These are phyloP conservation scores for Elsinoe ampelina DNA, from an alignment of 2,329 filamentous ascomycete genomes.

Conservation along the genomic window DNA sequence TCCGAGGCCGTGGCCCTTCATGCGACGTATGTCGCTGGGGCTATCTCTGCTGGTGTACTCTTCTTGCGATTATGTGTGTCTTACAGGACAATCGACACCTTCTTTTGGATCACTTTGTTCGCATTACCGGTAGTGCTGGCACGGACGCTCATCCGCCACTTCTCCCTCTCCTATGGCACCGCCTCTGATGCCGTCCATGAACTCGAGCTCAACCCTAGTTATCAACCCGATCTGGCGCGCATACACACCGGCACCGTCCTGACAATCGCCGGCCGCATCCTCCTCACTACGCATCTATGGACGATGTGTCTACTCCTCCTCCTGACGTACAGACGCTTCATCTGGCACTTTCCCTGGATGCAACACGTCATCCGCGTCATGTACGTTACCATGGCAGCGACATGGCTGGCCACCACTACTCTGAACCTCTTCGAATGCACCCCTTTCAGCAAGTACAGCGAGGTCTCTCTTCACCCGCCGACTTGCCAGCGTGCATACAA, in stretches of 20 bases:
- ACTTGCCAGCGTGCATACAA: constrained; percentile 27
- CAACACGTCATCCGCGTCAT: background rate
- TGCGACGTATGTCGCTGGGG: constrained; percentile 3
- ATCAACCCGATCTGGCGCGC: background rate
- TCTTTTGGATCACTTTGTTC: constrained; percentile 4
- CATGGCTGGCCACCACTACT: constrained; percentile 27
- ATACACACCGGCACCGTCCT: constrained; percentile 16
- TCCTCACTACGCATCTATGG: constrained; percentile 18
- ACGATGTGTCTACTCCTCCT: constrained; percentile 17
- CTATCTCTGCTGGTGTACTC: background rate
- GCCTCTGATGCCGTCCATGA: background rate
- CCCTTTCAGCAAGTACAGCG: constrained; percentile 28
- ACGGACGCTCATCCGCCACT: background rate
- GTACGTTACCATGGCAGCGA: constrained; percentile 17
- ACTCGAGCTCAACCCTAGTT: background rate
- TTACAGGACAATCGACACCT: background rate
- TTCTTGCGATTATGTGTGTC: background rate
- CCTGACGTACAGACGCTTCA: constrained; percentile 16
- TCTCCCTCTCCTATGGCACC: background rate
- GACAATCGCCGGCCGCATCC: constrained; percentile 14
- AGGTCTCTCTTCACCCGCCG: background rate
- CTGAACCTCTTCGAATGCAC: constrained; percentile 31
- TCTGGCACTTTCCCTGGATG: constrained; percentile 18
- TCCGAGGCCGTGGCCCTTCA: background rate
- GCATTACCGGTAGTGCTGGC: background rate